These are phyloP conservation scores for Oryza meyeriana DNA, from an alignment of 176 grass and related monocot genomes.

Conservation along the genomic window DNA sequence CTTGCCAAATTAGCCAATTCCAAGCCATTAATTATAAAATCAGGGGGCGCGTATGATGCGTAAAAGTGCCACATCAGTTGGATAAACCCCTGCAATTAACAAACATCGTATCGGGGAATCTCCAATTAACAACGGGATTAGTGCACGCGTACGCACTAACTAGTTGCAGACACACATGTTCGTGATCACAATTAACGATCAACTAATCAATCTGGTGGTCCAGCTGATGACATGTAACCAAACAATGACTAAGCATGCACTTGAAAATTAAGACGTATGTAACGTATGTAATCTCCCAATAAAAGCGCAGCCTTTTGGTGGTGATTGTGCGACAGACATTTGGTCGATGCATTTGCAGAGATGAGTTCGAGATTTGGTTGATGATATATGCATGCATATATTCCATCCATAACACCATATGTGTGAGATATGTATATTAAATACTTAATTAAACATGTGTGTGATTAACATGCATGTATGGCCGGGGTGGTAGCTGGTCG, in stretches of 20 bases:
- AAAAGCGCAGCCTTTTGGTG: constrained; percentile 25
- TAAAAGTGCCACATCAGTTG: constrained; percentile 38
- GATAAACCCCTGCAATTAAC: constrained; percentile 49
- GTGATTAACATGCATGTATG: neutral
- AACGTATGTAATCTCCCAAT: constrained; percentile 23
- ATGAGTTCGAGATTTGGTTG: neutral
- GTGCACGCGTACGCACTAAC: constrained; percentile 8
- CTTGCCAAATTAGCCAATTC: neutral
- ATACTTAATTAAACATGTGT: neutral
- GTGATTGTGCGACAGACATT: constrained; percentile 15
- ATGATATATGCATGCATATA: neutral
- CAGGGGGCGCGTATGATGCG: neutral
- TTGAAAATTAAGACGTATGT: neutral
- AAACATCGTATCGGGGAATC: constrained; percentile 12
- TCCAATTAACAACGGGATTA: constrained; percentile 12
- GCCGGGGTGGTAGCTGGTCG: neutral
- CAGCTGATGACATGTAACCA: constrained; percentile 5
- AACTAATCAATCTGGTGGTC: neutral
- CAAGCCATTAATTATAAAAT: neutral
- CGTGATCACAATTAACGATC: neutral
- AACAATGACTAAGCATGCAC: constrained; percentile 40
- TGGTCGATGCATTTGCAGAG: neutral
- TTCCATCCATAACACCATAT: too few relatives aligned
- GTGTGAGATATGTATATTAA: too few relatives aligned
- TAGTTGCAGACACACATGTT: neutral